phyloP scores from a whole-genome alignment of 257 asterid species.

The Salvia hispanica region DNA sequence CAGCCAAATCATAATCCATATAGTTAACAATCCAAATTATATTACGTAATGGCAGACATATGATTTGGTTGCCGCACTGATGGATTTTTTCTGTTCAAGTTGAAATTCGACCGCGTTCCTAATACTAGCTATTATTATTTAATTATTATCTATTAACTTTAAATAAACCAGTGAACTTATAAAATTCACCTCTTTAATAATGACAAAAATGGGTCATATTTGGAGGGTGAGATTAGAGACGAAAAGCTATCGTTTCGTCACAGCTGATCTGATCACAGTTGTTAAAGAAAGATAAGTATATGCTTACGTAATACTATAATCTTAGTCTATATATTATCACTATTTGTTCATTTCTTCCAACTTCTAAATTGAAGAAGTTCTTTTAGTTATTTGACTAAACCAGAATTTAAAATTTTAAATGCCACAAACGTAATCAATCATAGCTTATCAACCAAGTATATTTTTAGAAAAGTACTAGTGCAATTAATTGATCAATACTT shows the following conservation, averaged over 20 bases:
- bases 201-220: background rate
- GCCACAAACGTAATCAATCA: too few relatives aligned
- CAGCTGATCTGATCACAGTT: background rate
- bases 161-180: too few relatives aligned
- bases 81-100: background rate
- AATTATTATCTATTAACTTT: too few relatives aligned
- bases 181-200: background rate
- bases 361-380: background rate
- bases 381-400: too few relatives aligned
- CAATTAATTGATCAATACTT: too few relatives aligned
- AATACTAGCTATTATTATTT: too few relatives aligned
- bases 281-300: background rate
- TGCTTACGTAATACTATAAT: conserved; percentile 4
- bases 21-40: background rate
- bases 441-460: too few relatives aligned
- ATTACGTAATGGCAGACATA: conserved; percentile 28
- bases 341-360: background rate
- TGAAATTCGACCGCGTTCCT: too few relatives aligned
- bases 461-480: too few relatives aligned
- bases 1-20: too few relatives aligned
- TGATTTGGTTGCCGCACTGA: background rate
- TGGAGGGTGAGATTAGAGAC: background rate
- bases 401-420: too few relatives aligned
- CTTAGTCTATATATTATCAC: background rate
- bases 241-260: background rate